These are phyloP conservation scores for Wilcoxina mikolae DNA, from an alignment of 495 filamentous ascomycete genomes.

Conservation along the genomic window DNA sequence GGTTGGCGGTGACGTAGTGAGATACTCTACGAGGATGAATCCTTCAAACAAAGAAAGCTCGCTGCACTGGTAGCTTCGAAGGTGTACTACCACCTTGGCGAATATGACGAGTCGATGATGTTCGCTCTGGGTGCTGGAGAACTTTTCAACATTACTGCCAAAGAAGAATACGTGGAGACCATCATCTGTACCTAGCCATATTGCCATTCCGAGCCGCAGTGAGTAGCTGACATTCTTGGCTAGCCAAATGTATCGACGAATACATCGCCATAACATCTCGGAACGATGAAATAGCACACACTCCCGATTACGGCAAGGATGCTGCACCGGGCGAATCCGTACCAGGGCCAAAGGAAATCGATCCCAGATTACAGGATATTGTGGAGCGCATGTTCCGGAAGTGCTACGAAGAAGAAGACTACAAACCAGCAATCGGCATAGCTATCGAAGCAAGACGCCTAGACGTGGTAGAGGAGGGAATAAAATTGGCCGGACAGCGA, in stretches of 20 bases:
- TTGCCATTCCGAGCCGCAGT: not conserved
- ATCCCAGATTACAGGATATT: slow-evolving; percentile 47
- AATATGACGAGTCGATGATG: slow-evolving; percentile 98
- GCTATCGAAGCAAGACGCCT: slow-evolving; percentile 90
- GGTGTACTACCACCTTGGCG: slow-evolving; percentile 96
- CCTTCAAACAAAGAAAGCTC: slow-evolving; percentile 83
- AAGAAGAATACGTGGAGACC: slow-evolving; percentile 95
- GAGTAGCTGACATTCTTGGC: not conserved
- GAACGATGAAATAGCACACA: slow-evolving; percentile 15
- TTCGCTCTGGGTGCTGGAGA: slow-evolving; percentile 93
- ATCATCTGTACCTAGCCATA: slow-evolving; percentile 53
- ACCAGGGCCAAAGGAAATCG: slow-evolving; percentile 12
- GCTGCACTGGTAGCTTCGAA: slow-evolving; percentile 91
- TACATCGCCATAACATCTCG: slow-evolving; percentile 58
- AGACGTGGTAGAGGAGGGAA: slow-evolving; percentile 73
- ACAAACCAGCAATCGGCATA: slow-evolving; percentile 96
- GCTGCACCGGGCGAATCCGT: slow-evolving; percentile 12
- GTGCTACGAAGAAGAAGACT: slow-evolving; percentile 73
- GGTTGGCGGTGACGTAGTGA: slow-evolving; percentile 44
- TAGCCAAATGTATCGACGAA: slow-evolving; percentile 89
- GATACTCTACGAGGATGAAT: slow-evolving; percentile 90
- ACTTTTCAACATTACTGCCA: slow-evolving; percentile 78
- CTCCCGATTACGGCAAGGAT: not conserved
- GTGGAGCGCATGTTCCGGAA: slow-evolving; percentile 84
- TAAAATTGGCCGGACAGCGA: slow-evolving; percentile 62